Conservation (phyloP, 345 rosid species). For the Boechera divaricarpa region DNA sequence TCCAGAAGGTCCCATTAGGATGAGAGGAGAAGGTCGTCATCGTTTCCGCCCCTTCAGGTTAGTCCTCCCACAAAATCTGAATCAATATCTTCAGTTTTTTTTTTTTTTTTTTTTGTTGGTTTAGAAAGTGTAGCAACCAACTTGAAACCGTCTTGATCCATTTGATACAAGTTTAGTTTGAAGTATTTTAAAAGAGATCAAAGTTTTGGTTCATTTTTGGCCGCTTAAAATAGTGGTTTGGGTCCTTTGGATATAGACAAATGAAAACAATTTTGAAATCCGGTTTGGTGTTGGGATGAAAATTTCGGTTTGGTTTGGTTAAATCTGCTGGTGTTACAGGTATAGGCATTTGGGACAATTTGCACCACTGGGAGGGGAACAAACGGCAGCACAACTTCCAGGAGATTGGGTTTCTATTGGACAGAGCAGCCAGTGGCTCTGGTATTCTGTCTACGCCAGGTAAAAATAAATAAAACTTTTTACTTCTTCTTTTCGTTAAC, state of each 20-base stretch:
- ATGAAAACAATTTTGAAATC: background rate
- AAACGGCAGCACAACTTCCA: constrained; percentile 97
- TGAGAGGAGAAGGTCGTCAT: constrained; percentile 95
- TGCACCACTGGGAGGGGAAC: constrained; percentile 98
- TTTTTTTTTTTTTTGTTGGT: background rate
- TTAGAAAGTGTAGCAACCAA: background rate
- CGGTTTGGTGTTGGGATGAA: background rate
- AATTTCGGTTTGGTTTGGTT: background rate
- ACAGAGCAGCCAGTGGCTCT: constrained; percentile 90
- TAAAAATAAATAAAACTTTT: background rate
- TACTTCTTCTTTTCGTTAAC: too few relatives aligned
- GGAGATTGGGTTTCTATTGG: constrained; percentile 98
- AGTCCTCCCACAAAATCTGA: background rate
- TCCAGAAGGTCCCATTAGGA: constrained; percentile 95
- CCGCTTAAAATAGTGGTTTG: background rate
- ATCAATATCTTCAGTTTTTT: background rate
- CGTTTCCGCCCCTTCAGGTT: constrained; percentile 96
- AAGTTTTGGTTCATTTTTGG: background rate
- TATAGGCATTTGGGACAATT: constrained; percentile 93
- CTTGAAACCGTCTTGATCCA: background rate
- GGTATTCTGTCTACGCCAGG: constrained; percentile 99
- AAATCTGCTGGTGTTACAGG: constrained; percentile 42
- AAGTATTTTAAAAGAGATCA: background rate
- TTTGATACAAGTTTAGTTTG: background rate
- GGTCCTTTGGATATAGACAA: background rate